These are phyloP conservation scores for Megacollybia platyphylla DNA, from an alignment of 1,284 basidiomycete species.

Conservation along the genomic window DNA sequence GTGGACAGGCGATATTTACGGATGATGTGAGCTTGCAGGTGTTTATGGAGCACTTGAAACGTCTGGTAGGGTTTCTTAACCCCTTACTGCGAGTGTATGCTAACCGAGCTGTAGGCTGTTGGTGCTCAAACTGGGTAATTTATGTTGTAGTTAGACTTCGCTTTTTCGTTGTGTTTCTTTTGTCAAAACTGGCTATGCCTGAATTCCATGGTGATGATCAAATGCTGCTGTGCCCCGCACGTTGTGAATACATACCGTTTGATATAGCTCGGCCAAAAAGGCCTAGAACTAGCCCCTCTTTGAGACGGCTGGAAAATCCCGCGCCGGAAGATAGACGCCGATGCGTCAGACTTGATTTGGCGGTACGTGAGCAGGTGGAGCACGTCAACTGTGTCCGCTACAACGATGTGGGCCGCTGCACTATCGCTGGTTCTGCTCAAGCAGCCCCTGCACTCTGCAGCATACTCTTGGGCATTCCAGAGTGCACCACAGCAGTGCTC, in stretches of 20 bases:
- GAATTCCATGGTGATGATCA: too few relatives aligned
- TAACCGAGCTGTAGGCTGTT: slow-evolving; percentile 34
- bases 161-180: too few relatives aligned
- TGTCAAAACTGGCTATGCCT: too few relatives aligned
- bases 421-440: slow-evolving; percentile 13
- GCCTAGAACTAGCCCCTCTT: too few relatives aligned
- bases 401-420: not conserved
- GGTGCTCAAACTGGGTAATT: slow-evolving; percentile 55
- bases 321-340: too few relatives aligned
- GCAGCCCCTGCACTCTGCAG: slow-evolving; percentile 18
- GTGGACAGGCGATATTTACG: slow-evolving; percentile 94
- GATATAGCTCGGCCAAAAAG: too few relatives aligned
- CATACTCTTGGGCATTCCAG: slow-evolving; percentile 53
- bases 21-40: slow-evolving; percentile 97
- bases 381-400: not conserved
- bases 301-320: too few relatives aligned
- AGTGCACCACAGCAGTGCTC: slow-evolving; percentile 48
- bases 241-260: too few relatives aligned
- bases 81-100: not conserved
- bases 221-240: too few relatives aligned
- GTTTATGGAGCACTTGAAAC: slow-evolving; percentile 92
- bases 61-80: slow-evolving; percentile 52
- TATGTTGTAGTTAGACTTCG: not conserved
- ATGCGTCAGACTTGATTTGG: too few relatives aligned
- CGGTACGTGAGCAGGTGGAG: too few relatives aligned